Base-by-base conservation (phyloP, 2,329 filamentous ascomycete genomes). In the Eutypa lata region DNA sequence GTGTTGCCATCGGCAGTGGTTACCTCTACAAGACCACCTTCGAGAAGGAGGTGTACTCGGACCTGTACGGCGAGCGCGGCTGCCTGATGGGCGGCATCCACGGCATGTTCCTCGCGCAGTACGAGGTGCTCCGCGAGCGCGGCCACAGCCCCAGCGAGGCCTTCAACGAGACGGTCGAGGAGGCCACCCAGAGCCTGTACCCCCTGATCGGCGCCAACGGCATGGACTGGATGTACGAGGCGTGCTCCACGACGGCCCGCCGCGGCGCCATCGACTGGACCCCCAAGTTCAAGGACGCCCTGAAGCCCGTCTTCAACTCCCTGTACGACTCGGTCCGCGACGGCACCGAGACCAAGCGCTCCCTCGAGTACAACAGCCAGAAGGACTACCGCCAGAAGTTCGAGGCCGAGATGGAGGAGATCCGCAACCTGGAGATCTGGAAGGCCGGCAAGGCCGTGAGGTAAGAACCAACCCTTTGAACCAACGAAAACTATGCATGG, bases 221-320 rank as follows among this genome's bases (percentile, higher is more conserved):
- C 71, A 97, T 99, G 94, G 94, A 99, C 83, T 99, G 95, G 91
- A 99, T 99, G 94, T 99, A 95, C 82, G 92, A 93, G 74, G 94
- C 94, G 65, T 99, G 94, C 89, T 97, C 93, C 60, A 99, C 94
- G 73, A 99, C 94, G 54, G 94, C 94, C 71, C 91, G 94, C 71
- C 92, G 94, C 73, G 94, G 94, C 77, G 94, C 94, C 78, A 96
- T 99, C 73, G 94, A 99, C 85, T 99, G 94, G 94, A 93, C 88
- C 73, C 87, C 88, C 76, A 84, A 83, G 73, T 99, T 99, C 91
- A 97, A 97, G 89, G 89, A 93, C 65, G 91, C 89, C 72, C 85
- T 99, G 72, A 97, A 97, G 89, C 94, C 94, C 70, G 89, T 99
- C 72, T 99, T 99, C 86, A 93, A 97, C 80, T 83, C 90, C 70